These are phyloP conservation scores for Diaporthe nobilis DNA, from an alignment of 2,329 filamentous ascomycete species.

Conservation along the genomic window DNA sequence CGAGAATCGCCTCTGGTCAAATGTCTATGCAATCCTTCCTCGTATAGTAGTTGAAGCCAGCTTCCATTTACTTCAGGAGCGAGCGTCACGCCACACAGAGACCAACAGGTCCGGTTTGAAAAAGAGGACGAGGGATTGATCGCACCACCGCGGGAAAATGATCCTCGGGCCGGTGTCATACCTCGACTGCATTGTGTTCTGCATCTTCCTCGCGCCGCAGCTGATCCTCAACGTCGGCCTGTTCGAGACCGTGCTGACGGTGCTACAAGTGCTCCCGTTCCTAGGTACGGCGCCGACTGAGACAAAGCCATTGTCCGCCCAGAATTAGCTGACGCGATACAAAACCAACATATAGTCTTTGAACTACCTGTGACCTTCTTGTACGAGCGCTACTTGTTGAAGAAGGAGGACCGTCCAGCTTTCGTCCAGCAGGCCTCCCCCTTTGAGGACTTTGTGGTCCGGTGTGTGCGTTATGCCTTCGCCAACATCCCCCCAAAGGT, in stretches of 20 bases:
- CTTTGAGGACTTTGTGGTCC: constrained; percentile 84
- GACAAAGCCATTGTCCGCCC: constrained; percentile 1
- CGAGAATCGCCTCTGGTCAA: neutral
- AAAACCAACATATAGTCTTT: constrained; percentile 59
- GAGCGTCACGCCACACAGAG: constrained; percentile 5
- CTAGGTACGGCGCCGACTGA: constrained; percentile 64
- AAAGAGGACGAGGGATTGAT: too few relatives aligned
- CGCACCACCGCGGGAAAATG: constrained; percentile 62
- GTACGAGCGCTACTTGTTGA: constrained; percentile 67
- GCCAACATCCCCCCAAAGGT: constrained; percentile 77
- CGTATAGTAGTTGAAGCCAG: neutral
- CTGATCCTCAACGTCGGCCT: constrained; percentile 78
- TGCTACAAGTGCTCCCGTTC: constrained; percentile 76
- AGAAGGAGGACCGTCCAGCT: constrained; percentile 61
- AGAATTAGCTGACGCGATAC: neutral
- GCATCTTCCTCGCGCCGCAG: constrained; percentile 79
- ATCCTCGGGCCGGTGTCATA: constrained; percentile 81
- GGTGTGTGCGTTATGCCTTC: constrained; percentile 85
- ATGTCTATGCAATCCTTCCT: neutral
- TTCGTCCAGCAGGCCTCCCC: constrained; percentile 79
- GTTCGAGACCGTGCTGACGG: constrained; percentile 69
- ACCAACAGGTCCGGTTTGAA: neutral
- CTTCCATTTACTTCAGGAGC: neutral
- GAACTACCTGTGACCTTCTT: constrained; percentile 72
- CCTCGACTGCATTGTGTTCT: constrained; percentile 81